Conservation (phyloP, 306 rosid species). For the Medicago truncatula region MtrunA17r5.0-ANR NC_053049.1:36552001-36552500, state of each 20-base stretch:
- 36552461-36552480: too few relatives aligned
- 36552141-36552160: slow-evolving; percentile 66
- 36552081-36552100: slow-evolving; percentile 69
- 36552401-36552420: too few relatives aligned
- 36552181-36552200: slow-evolving; percentile 70
- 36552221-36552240: slow-evolving; percentile 82
- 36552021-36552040: slow-evolving; percentile 74
- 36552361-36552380: too few relatives aligned
- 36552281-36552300: slow-evolving; percentile 59
- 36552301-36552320: slow-evolving; percentile 81
- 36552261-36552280: slow-evolving; percentile 79
- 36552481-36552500: background rate
- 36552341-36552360: background rate
- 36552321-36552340: background rate
- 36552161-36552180: slow-evolving; percentile 63
- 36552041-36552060: slow-evolving; percentile 81
- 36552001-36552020: slow-evolving; percentile 70
- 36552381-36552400: too few relatives aligned
- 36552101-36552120: slow-evolving; percentile 47
- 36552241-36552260: slow-evolving; percentile 57
- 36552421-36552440: too few relatives aligned
- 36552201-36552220: slow-evolving; percentile 69
- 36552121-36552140: slow-evolving; percentile 59
- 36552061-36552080: slow-evolving; percentile 78
- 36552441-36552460: too few relatives aligned